These are phyloP conservation scores for Talaromyces atroroseus DNA, from an alignment of 2,329 filamentous ascomycete species.

Conservation along the genomic window DNA sequence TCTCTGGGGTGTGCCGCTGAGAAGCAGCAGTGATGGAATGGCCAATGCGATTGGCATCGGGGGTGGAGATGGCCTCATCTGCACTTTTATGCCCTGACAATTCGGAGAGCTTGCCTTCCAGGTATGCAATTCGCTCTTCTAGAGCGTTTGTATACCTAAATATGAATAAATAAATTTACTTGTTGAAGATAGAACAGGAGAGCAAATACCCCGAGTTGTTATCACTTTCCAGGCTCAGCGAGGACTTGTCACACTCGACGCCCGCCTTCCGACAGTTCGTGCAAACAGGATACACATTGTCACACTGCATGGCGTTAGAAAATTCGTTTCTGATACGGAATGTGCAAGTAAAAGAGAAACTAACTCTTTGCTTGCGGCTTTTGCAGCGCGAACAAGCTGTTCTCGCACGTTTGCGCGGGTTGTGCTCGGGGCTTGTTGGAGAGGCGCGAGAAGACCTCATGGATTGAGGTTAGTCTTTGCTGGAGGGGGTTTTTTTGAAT, in stretches of 20 bases:
- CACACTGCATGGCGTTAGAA: slow-evolving; percentile 29
- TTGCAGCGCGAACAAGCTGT: slow-evolving; percentile 45
- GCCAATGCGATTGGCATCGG: slow-evolving; percentile 13
- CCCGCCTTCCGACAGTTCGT: slow-evolving; percentile 43
- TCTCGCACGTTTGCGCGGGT: slow-evolving; percentile 42
- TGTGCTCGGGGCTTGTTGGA: slow-evolving; percentile 27
- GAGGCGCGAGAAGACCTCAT: slow-evolving; percentile 10
- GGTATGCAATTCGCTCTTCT: slow-evolving; percentile 39
- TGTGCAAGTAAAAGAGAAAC: not conserved
- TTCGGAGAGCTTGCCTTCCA: slow-evolving; percentile 32
- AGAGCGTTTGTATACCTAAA: slow-evolving; percentile 39
- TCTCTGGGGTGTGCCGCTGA: slow-evolving; percentile 19
- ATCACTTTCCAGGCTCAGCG: slow-evolving; percentile 33
- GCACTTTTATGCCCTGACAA: slow-evolving; percentile 13
- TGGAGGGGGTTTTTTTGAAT: too few species aligned
- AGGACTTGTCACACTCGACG: slow-evolving; percentile 39
- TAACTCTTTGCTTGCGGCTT: slow-evolving; percentile 41
- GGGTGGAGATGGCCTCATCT: slow-evolving; percentile 11
- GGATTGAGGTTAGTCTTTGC: not conserved
- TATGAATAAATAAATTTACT: slow-evolving; percentile 8
- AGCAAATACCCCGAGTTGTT: slow-evolving; percentile 30
- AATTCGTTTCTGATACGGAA: not conserved
- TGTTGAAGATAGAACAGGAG: not conserved
- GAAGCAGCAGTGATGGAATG: slow-evolving; percentile 21
- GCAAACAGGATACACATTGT: slow-evolving; percentile 41